A percentile compares a stretch with the other conserved stretches of the same genome.
These are phyloP conservation scores for Termitomyces sp. DNA, from an alignment of 768 basidiomycete genomes.

Conservation along the genomic window DNA sequence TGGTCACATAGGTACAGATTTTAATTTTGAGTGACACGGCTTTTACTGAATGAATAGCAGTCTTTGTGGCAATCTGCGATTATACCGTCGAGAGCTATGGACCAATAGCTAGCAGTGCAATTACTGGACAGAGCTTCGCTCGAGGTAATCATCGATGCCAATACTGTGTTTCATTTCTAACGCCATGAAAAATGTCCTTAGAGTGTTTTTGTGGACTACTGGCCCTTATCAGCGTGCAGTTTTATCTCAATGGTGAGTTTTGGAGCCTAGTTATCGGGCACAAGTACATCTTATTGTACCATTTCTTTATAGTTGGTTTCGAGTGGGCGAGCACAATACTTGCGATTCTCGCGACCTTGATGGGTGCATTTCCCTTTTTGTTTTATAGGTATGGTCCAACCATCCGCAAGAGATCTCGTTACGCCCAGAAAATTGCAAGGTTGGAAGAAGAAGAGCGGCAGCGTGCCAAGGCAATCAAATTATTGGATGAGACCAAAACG, in stretches of 20 bases:
- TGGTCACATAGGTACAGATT: conserved; percentile 16
- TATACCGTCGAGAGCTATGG: conserved; percentile 21
- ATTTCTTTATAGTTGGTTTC: conserved; percentile 11
- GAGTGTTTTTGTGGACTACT: conserved; percentile 17
- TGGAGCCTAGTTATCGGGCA: background rate
- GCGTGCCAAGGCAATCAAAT: conserved; percentile 12
- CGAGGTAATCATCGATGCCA: conserved; percentile 7
- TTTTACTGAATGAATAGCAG: background rate
- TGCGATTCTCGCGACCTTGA: conserved; percentile 15
- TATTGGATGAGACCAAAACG: background rate
- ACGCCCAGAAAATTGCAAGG: conserved; percentile 14
- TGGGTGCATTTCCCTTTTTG: conserved; percentile 17
- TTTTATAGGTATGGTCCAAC: conserved; percentile 17
- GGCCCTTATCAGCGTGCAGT: conserved; percentile 13
- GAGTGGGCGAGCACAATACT: conserved; percentile 18
- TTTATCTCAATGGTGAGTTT: conserved; percentile 15
- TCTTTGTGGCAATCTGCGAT: conserved; percentile 18
- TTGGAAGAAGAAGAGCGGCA: conserved; percentile 15
- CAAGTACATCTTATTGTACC: background rate
- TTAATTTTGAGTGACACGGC: background rate
- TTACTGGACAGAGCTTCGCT: conserved; percentile 20
- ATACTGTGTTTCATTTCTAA: background rate
- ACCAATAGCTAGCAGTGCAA: conserved; percentile 18
- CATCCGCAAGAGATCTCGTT: conserved; percentile 16
- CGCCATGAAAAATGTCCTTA: background rate